Evolutionary conservation across 306 rosid species (phyloP), one percentile per base, ranked within the genome.

Genomic region (Calophaca sinica): DNA sequence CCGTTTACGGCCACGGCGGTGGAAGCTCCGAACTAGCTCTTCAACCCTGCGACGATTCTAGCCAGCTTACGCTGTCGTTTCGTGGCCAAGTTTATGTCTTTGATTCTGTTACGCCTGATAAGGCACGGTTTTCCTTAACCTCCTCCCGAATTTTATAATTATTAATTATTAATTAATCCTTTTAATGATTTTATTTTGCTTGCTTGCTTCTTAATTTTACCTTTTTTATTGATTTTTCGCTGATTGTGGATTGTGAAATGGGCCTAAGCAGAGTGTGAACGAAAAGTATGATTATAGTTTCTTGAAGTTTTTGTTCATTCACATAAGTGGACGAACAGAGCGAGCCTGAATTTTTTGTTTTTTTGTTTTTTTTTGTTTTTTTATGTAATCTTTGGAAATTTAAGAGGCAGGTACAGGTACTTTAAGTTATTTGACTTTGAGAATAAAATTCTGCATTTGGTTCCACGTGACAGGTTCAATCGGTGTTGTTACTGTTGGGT

Each of bases 81-180:
- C 98, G 94, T 0, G 98, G 98, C 61, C 98, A 93, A 83, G 94
- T 94, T 28, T 94, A 85, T 60, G 97, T 91, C 15, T 94, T 94
- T 41, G 97, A 91, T 76, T 82, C 96, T 7, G 97, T 94, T 55
- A 83, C 97, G 42, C 91, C 98, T 26, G 97, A 91, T 1, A 91
- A 91, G 97, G 98, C 85, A 4, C 75, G 6, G 26, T 61, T 76
- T 45, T 26, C 9, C 35, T 3, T 9, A 41, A 26, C 52, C 32
- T 4, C 12, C 4, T 51, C 42, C 7, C 8, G 42, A 38, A 38
- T 12, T 11, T 5, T 4, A 4, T 32, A 20, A 20, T 20, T 20
- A 20, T 20, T 20, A 20, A 20, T 74, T 14, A 26, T 20, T 6
- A 41, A 33, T 20, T 72, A 2, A 9, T 13, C 26, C 26, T 8